Conservation (phyloP, 2,329 filamentous ascomycete genomes). For the Dactylonectria macrodidyma region DNA sequence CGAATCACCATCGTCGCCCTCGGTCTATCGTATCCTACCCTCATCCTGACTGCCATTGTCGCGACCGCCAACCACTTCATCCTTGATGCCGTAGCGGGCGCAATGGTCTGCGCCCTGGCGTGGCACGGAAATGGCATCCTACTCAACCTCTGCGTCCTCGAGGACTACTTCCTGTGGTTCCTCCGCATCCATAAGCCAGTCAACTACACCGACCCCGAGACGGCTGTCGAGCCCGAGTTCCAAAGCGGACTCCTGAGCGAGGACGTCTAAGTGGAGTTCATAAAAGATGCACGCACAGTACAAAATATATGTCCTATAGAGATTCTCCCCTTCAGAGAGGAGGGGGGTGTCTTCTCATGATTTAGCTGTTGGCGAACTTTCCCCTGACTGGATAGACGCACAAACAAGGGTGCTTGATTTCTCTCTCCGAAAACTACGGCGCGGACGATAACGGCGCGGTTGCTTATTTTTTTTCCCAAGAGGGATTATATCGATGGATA, state of each 20-base stretch:
- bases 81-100: conserved; percentile 79
- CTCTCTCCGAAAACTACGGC: conserved; percentile 6
- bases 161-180: conserved; percentile 77
- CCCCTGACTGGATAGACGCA: conserved; percentile 12
- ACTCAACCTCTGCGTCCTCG: conserved; percentile 75
- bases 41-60: conserved; percentile 78
- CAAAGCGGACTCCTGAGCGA: conserved; percentile 43
- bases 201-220: conserved; percentile 56
- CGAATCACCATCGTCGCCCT: conserved; percentile 61
- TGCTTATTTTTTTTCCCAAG: conserved; percentile 9
- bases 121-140: conserved; percentile 71
- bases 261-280: conserved; percentile 35
- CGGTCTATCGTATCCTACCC: conserved; percentile 75
- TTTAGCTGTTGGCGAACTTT: conserved; percentile 11
- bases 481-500: conserved; percentile 18
- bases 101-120: conserved; percentile 74
- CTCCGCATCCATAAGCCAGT: conserved; percentile 77
- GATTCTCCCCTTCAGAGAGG: neutral
- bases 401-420: neutral
- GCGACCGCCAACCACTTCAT: conserved; percentile 83
- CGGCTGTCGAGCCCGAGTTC: conserved; percentile 53
- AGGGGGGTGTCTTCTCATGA: neutral
- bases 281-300: conserved; percentile 30
- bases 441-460: conserved; percentile 20
- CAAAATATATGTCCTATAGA: conserved; percentile 15